Evolutionary conservation across 805 yeast genomes (phyloP).

Genomic region (Scheffersomyces ergatensis): DNA sequence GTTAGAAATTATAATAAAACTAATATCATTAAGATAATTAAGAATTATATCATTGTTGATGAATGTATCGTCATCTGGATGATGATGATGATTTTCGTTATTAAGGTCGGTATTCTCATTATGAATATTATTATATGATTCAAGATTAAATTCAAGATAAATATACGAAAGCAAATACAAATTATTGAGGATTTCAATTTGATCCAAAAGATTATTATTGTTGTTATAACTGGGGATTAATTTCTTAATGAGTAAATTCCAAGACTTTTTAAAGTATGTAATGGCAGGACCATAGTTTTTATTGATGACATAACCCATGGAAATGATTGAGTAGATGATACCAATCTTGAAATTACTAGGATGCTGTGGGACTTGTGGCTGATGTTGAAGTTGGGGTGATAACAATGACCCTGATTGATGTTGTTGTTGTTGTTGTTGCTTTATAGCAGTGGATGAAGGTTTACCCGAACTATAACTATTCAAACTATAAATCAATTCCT

Average conservation of each 20-base stretch:
- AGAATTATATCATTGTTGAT: slow-evolving; percentile 47
- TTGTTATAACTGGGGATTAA: slow-evolving; percentile 32
- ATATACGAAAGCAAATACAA: slow-evolving; percentile 44
- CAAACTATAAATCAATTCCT: slow-evolving; percentile 20
- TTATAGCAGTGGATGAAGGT: background rate
- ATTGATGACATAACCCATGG: slow-evolving; percentile 38
- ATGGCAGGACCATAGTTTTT: slow-evolving; percentile 29
- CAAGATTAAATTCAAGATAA: slow-evolving; percentile 37
- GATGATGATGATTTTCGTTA: background rate
- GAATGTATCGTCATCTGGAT: slow-evolving; percentile 6
- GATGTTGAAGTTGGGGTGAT: background rate
- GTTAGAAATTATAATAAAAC: slow-evolving; percentile 40
- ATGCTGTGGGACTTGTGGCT: background rate
- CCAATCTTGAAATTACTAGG: slow-evolving; percentile 34
- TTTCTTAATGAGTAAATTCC: slow-evolving; percentile 39
- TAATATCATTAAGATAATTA: slow-evolving; percentile 48
- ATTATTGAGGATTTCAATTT: slow-evolving; percentile 42
- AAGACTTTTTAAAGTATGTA: slow-evolving; percentile 40
- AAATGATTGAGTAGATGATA: slow-evolving; percentile 41
- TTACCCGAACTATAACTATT: slow-evolving; percentile 10
- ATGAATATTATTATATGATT: slow-evolving; percentile 9
- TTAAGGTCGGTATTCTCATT: background rate
- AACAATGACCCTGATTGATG: background rate
- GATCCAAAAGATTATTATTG: slow-evolving; percentile 22
- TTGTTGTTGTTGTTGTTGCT: background rate